Evolutionary conservation across 1,284 basidiomycete genomes (phyloP).

Genomic region (Heliocybe sulcata): DNA sequence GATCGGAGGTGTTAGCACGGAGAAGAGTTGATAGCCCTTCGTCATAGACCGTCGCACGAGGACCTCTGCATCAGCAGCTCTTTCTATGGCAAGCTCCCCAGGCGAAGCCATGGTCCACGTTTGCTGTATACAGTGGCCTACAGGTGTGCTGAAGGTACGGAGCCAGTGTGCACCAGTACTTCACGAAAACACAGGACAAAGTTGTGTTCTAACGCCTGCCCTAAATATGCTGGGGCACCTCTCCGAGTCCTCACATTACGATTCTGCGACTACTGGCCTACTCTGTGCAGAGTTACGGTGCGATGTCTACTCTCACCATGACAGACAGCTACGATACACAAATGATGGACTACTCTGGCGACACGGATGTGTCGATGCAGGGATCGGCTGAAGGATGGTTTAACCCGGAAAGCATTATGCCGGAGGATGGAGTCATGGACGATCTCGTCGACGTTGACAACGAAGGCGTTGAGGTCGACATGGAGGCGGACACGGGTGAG

Average conservation of each 20-base stretch:
- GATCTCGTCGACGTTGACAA: constrained; percentile 24
- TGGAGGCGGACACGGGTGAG: constrained; percentile 50
- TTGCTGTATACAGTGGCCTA: not conserved
- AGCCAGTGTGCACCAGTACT: not conserved
- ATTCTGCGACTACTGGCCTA: constrained; percentile 69
- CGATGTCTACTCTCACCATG: constrained; percentile 9
- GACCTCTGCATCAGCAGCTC: constrained; percentile 33
- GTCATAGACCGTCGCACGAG: constrained; percentile 56
- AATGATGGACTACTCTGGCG: constrained; percentile 5
- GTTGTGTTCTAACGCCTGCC: not conserved
- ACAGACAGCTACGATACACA: not conserved
- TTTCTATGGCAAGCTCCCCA: constrained; percentile 10
- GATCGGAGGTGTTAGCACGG: constrained; percentile 49
- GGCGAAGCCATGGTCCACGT: not conserved
- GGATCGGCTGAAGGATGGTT: constrained; percentile 37
- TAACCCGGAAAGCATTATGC: constrained; percentile 53
- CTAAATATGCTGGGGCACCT: constrained; percentile 19
- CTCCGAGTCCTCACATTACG: too few relatives aligned
- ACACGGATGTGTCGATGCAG: constrained; percentile 1
- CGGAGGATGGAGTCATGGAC: constrained; percentile 38
- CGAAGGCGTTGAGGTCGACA: constrained; percentile 59
- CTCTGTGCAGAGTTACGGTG: too few relatives aligned
- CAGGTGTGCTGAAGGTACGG: not conserved
- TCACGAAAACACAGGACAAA: not conserved
- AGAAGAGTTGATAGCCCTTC: constrained; percentile 58